Conservation (phyloP, 495 filamentous ascomycete genomes). For the Penicillium lividum region DNA sequence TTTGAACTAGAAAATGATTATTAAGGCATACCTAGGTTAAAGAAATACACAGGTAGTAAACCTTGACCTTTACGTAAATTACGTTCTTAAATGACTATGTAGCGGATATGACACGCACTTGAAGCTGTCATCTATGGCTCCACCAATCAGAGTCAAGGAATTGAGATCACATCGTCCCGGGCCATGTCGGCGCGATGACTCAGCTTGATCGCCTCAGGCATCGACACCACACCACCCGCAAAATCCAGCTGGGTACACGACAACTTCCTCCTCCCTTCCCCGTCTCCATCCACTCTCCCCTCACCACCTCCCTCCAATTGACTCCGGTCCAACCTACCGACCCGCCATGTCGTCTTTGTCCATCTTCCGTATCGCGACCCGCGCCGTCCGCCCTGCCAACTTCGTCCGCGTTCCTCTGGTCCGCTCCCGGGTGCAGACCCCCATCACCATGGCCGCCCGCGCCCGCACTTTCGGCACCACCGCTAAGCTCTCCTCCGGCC, state of each 20-base stretch:
- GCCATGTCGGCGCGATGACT: slow-evolving; percentile 27
- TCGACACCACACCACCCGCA: slow-evolving; percentile 48
- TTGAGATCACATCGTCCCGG: slow-evolving; percentile 26
- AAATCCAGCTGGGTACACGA: slow-evolving; percentile 41
- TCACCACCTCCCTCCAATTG: slow-evolving; percentile 37
- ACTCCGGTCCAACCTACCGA: slow-evolving; percentile 29
- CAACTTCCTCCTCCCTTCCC: slow-evolving; percentile 37
- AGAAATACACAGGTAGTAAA: neutral
- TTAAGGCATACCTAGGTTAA: neutral
- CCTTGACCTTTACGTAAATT: neutral
- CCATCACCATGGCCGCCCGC: slow-evolving; percentile 50
- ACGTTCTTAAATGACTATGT: neutral
- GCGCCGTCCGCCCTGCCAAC: slow-evolving; percentile 62
- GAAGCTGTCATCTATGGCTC: slow-evolving; percentile 8
- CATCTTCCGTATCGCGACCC: slow-evolving; percentile 69
- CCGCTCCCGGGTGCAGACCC: slow-evolving; percentile 58
- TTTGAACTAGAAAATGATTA: neutral
- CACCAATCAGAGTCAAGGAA: slow-evolving; percentile 33
- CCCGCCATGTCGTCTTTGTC: slow-evolving; percentile 66
- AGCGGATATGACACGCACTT: slow-evolving; percentile 18
- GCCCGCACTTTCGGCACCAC: slow-evolving; percentile 70
- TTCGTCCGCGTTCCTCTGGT: slow-evolving; percentile 58
- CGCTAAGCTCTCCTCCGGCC: slow-evolving; percentile 55
- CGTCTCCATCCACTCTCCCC: slow-evolving; percentile 32
- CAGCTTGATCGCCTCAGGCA: slow-evolving; percentile 36